phyloP scores from a whole-genome alignment of 2,329 filamentous ascomycete species.

The Neopestalotiopsis sp. region DNA sequence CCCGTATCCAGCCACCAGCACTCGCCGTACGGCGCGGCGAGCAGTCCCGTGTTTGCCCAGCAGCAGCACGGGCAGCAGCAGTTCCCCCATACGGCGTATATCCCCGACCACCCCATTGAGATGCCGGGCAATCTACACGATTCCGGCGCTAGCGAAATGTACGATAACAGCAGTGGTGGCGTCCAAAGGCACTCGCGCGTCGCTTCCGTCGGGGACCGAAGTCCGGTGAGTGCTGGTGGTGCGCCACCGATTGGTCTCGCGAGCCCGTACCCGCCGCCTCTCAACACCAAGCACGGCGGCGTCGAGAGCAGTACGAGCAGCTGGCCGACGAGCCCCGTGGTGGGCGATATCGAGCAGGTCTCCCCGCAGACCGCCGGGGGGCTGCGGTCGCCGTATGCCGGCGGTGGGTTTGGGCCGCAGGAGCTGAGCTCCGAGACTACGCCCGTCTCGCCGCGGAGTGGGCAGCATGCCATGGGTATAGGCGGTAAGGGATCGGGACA shows the following conservation, averaged over 20 bases:
- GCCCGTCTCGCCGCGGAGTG: not conserved
- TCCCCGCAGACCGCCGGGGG: not conserved
- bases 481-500: not conserved
- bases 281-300: not conserved
- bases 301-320: not conserved
- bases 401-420: conserved; percentile 12
- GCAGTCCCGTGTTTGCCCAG: not conserved
- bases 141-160: conserved; percentile 2
- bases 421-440: not conserved
- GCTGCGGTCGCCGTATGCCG: conserved; percentile 9
- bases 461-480: no score
- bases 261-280: not conserved
- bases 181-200: not conserved
- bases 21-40: not conserved
- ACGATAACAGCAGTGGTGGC: not conserved
- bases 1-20: conserved; percentile 6
- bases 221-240: not conserved
- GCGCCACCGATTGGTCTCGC: not conserved
- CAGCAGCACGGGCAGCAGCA: not conserved
- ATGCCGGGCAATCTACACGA: conserved; percentile 7
- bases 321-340: conserved; percentile 13
- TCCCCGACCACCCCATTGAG: conserved; percentile 14
- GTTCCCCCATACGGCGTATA: conserved; percentile 1
- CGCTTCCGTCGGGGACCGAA: not conserved
- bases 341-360: not conserved